These are phyloP conservation scores for Fragilaria radians DNA, from an alignment of 108 stramenopile genomes.

Conservation along the genomic window DNA sequence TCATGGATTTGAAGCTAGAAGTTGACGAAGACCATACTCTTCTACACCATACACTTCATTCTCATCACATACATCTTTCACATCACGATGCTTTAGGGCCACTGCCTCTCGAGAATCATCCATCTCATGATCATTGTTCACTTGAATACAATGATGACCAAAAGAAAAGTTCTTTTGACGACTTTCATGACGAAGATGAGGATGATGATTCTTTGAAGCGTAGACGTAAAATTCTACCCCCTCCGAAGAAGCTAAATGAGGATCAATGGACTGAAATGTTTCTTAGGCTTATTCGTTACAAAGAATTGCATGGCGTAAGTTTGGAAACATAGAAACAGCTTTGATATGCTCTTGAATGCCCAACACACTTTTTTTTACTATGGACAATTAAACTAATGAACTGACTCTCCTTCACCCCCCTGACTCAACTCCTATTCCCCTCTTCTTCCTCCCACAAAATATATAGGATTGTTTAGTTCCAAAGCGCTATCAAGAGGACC, in stretches of 20 bases:
- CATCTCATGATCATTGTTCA: not conserved
- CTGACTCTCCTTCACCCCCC: not conserved
- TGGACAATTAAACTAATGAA: too few relatives aligned
- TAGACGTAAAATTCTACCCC: not conserved
- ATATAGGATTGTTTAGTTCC: slow-evolving; percentile 33
- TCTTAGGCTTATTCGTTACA: slow-evolving; percentile 21
- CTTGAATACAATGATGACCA: not conserved
- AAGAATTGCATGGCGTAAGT: slow-evolving; percentile 18
- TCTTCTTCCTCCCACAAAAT: not conserved
- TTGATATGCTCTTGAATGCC: too few relatives aligned
- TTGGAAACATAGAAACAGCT: too few relatives aligned
- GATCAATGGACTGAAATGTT: slow-evolving; percentile 36
- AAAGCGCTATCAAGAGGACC: slow-evolving; percentile 24
- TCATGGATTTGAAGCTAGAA: not conserved
- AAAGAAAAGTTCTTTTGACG: not conserved
- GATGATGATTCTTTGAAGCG: not conserved
- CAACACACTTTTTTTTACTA: too few relatives aligned
- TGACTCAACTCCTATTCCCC: not conserved
- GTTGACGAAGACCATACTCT: not conserved
- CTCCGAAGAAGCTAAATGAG: slow-evolving; percentile 25
- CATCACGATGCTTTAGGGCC: not conserved
- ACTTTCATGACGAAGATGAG: not conserved
- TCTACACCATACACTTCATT: too few relatives aligned
- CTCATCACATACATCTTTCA: too few relatives aligned
- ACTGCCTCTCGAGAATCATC: not conserved